A percentile compares a stretch with the other conserved stretches of the same genome.
Conservation (phyloP, 495 filamentous ascomycete genomes). For the Neurospora sp. region DNA sequence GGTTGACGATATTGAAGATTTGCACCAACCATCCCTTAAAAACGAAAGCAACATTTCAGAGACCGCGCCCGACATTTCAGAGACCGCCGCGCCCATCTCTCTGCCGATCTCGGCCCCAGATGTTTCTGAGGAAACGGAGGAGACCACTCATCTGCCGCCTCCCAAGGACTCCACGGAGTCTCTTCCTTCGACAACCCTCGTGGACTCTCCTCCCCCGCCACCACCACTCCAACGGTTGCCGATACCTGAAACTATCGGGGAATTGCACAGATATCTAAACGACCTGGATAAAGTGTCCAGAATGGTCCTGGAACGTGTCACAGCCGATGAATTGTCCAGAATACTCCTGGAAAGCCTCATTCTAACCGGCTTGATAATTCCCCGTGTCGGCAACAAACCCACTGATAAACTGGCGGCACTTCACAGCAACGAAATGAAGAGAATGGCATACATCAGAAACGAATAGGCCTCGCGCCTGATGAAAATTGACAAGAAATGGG, state of each 20-base stretch:
- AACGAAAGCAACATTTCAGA: background rate
- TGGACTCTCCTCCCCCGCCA: background rate
- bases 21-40: background rate
- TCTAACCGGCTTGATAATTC: background rate
- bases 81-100: too few relatives aligned
- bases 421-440: too few relatives aligned
- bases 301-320: too few relatives aligned
- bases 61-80: too few relatives aligned
- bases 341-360: background rate
- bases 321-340: background rate
- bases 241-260: background rate
- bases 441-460: background rate
- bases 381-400: background rate
- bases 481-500: background rate
- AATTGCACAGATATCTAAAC: background rate
- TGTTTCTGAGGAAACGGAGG: background rate
- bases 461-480: background rate
- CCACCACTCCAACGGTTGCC: background rate
- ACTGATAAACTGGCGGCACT: background rate
- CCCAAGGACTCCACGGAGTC: background rate
- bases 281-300: too few relatives aligned
- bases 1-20: background rate
- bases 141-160: background rate
- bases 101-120: too few relatives aligned
- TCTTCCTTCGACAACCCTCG: background rate